Percentiles rank a stretch among this genome's conserved stretches.
Conservation (phyloP, 257 asterid genomes). For the Perilla frutescens region DNA sequence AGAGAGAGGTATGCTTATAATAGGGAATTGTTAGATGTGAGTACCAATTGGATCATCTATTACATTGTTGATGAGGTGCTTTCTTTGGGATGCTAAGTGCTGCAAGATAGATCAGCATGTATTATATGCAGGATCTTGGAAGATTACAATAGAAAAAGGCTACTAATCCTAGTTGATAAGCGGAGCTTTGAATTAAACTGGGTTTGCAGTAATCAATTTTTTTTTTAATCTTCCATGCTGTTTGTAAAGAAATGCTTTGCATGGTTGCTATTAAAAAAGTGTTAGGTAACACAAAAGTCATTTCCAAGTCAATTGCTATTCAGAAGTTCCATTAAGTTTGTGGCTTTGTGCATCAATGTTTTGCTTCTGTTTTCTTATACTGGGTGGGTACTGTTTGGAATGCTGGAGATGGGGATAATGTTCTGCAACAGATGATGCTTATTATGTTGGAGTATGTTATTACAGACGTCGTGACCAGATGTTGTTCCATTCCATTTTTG, state of each 20-base stretch:
- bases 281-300: not conserved
- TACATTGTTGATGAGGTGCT: not conserved
- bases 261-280: not conserved
- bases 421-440: not conserved
- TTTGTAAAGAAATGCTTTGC: not conserved
- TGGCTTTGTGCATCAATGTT: not conserved
- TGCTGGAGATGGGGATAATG: not conserved
- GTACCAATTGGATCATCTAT: not conserved
- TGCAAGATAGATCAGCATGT: constrained; percentile 2
- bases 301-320: not conserved
- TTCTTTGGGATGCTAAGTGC: not conserved
- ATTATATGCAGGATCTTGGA: no score
- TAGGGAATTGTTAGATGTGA: not conserved
- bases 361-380: not conserved
- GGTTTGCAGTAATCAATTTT: not conserved
- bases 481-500: not conserved
- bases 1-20: constrained; percentile 51
- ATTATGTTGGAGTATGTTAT: constrained; percentile 1
- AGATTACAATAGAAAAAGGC: no score
- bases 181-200: not conserved
- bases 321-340: not conserved
- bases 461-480: not conserved
- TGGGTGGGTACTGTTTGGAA: not conserved
- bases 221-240: not conserved
- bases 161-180: no score